These are phyloP conservation scores for Ascochyta viciae-villosae DNA, from an alignment of 2,329 filamentous ascomycete species.

Conservation along the genomic window DNA sequence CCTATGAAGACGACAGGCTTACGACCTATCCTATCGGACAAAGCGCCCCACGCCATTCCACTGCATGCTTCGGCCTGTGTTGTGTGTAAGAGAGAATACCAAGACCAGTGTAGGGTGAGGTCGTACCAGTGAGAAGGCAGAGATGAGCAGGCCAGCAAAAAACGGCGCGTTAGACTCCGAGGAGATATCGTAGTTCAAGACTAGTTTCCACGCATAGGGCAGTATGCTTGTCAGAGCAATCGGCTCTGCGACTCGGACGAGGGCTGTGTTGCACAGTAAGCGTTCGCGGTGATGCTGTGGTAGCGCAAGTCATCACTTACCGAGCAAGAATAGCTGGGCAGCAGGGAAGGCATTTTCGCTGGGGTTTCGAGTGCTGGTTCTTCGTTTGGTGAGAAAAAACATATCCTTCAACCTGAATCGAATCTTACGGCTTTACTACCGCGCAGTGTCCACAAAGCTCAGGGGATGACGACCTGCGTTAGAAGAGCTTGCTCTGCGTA, in stretches of 20 bases:
- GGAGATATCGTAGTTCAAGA: conserved; percentile 46
- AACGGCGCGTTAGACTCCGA: conserved; percentile 68
- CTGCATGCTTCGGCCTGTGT: conserved; percentile 75
- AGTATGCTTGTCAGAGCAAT: conserved; percentile 95
- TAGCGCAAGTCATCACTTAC: conserved; percentile 58
- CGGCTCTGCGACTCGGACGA: conserved; percentile 90
- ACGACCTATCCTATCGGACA: conserved; percentile 50
- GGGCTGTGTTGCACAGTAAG: conserved; percentile 62
- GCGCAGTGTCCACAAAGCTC: conserved; percentile 24
- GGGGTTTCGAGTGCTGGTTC: conserved; percentile 65
- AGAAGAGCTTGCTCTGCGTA: conserved; percentile 33
- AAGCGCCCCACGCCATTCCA: conserved; percentile 67
- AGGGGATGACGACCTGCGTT: conserved; percentile 6
- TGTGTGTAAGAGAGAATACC: neutral
- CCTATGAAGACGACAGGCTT: conserved; percentile 51
- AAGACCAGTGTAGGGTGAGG: neutral
- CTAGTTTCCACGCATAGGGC: conserved; percentile 67
- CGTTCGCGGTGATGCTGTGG: neutral
- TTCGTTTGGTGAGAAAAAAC: conserved; percentile 66
- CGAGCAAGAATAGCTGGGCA: conserved; percentile 81
- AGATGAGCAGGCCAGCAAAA: conserved; percentile 85
- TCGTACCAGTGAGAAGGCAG: conserved; percentile 76
- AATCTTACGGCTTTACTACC: conserved; percentile 58
- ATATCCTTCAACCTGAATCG: conserved; percentile 56
- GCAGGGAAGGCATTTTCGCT: conserved; percentile 78